Conservation (phyloP, 2,329 filamentous ascomycete genomes). For the Aspergillus latus region DNA sequence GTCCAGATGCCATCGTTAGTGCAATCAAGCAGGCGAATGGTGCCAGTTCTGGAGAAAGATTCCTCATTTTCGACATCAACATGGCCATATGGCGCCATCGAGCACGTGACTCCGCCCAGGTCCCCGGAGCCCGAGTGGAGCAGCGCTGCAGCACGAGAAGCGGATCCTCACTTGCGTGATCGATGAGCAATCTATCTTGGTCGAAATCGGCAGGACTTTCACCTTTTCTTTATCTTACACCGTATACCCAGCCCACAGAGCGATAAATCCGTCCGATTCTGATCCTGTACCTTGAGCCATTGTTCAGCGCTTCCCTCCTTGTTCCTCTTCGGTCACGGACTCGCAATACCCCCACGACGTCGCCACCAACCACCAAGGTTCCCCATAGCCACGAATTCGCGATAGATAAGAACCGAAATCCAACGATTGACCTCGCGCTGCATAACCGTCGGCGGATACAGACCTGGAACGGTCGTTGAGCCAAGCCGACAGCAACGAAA, state of each 20-base stretch:
- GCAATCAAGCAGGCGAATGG: conserved; percentile 19
- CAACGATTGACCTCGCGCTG: not conserved
- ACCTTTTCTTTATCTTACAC: not conserved
- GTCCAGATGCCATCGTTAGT: not conserved
- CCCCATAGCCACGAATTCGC: not conserved
- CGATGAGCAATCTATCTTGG: conserved; percentile 9
- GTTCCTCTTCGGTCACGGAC: not conserved
- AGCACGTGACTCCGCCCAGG: conserved; percentile 20
- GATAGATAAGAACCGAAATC: not conserved
- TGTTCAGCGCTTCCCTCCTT: not conserved
- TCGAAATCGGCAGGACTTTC: conserved; percentile 1
- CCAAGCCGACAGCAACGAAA: not conserved
- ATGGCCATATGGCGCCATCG: conserved; percentile 23
- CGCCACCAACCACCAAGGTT: conserved; percentile 1
- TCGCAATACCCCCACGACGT: not conserved
- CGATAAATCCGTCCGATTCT: not conserved
- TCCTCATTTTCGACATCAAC: conserved; percentile 16
- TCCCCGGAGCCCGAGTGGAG: conserved; percentile 4
- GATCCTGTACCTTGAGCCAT: not conserved
- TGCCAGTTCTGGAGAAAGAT: conserved; percentile 4
- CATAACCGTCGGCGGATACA: not conserved
- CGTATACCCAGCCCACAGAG: not conserved
- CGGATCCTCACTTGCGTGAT: conserved; percentile 23
- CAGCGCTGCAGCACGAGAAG: conserved; percentile 14
- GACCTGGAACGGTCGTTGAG: not conserved